Conservation (phyloP, 805 yeast species). For the Wickerhamomyces queroliae region DNA sequence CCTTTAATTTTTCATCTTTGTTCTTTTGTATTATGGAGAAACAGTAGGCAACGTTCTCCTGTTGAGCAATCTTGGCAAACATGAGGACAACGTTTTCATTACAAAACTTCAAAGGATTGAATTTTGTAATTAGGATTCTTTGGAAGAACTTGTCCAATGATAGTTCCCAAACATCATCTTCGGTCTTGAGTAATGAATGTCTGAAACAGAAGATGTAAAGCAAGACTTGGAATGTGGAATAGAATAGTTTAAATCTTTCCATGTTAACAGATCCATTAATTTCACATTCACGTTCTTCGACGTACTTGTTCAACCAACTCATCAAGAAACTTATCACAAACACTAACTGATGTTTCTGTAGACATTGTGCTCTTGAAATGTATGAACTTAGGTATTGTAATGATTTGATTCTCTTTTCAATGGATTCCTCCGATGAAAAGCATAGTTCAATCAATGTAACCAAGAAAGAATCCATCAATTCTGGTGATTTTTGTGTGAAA, state of each 20-base stretch:
- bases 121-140: constrained; percentile 75
- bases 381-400: constrained; percentile 89
- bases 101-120: constrained; percentile 90
- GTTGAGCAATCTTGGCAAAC: constrained; percentile 89
- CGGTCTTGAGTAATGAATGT: constrained; percentile 47
- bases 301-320: constrained; percentile 78
- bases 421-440: constrained; percentile 59
- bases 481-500: constrained; percentile 74
- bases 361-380: constrained; percentile 76
- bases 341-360: constrained; percentile 66
- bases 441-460: constrained; percentile 80
- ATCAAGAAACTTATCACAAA: constrained; percentile 79
- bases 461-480: constrained; percentile 77
- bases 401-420: constrained; percentile 78
- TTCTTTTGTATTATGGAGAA: constrained; percentile 90
- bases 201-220: constrained; percentile 91
- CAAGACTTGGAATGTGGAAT: constrained; percentile 86
- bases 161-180: constrained; percentile 61
- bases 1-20: constrained; percentile 44
- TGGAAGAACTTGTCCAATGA: constrained; percentile 83
- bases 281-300: constrained; percentile 81
- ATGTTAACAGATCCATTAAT: constrained; percentile 65
- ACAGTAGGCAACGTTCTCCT: constrained; percentile 86
- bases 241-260: constrained; percentile 86
- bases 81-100: constrained; percentile 90